These are phyloP conservation scores for Macrocybe gigantea DNA, from an alignment of 768 basidiomycete genomes.

Conservation along the genomic window DNA sequence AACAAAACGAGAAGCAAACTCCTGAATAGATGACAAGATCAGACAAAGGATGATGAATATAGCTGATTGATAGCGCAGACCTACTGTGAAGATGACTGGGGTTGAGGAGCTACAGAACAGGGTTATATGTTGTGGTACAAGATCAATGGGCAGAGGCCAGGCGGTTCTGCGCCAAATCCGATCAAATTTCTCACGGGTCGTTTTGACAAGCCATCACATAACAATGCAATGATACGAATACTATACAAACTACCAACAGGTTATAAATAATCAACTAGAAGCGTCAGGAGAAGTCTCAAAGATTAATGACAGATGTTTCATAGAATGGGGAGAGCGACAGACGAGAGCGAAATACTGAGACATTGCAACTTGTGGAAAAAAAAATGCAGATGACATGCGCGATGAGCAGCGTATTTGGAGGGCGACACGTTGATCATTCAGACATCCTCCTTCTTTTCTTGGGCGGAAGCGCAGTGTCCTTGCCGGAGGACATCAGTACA, in stretches of 20 bases:
- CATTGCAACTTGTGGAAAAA: too few species aligned
- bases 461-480: slow-evolving; percentile 24
- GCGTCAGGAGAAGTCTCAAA: too few species aligned
- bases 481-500: slow-evolving; percentile 2
- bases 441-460: slow-evolving; percentile 46
- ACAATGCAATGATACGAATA: not conserved
- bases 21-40: slow-evolving; percentile 2
- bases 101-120: slow-evolving; percentile 6
- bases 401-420: too few species aligned
- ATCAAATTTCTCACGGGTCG: slow-evolving; percentile 16
- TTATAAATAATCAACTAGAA: too few species aligned
- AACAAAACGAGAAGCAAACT: slow-evolving; percentile 4
- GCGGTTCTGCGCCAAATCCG: slow-evolving; percentile 14
- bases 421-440: slow-evolving; percentile 6
- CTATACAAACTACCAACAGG: too few species aligned
- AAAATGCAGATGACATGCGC: too few species aligned
- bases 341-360: too few species aligned
- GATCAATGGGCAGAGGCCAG: slow-evolving; percentile 13
- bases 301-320: too few species aligned
- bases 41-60: slow-evolving; percentile 1
- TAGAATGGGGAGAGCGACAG: too few species aligned
- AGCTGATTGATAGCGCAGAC: slow-evolving; percentile 7
- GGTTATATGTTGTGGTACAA: slow-evolving; percentile 16
- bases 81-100: slow-evolving; percentile 10
- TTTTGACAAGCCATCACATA: not conserved